Evolutionary conservation across 2,329 filamentous ascomycete genomes (phyloP).

Genomic region (Stylonectria norvegica): DNA sequence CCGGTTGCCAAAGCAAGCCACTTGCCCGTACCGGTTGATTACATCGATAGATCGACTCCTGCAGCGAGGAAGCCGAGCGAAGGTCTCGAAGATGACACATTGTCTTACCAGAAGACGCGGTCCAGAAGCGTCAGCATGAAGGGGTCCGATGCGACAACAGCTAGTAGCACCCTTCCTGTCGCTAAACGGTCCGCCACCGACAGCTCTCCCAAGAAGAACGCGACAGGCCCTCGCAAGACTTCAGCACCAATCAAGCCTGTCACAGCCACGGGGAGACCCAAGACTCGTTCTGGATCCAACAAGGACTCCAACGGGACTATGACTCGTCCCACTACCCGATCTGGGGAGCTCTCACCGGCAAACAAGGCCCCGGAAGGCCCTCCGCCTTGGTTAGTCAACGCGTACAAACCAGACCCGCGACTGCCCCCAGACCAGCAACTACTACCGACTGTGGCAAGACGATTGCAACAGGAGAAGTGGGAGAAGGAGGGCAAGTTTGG

Average conservation of each 20-base stretch:
- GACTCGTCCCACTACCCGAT: slow-evolving; percentile 61
- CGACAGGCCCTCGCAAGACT: slow-evolving; percentile 40
- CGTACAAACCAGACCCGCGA: slow-evolving; percentile 93
- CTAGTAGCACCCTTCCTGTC: slow-evolving; percentile 21
- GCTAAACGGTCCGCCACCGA: slow-evolving; percentile 47
- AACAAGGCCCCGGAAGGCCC: slow-evolving; percentile 82
- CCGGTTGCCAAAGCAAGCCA: slow-evolving; percentile 80
- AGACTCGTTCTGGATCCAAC: slow-evolving; percentile 57
- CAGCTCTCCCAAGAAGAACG: slow-evolving; percentile 52
- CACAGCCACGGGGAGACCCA: slow-evolving; percentile 49
- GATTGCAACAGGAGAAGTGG: slow-evolving; percentile 92
- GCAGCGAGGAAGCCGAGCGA: slow-evolving; percentile 58
- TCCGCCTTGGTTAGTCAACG: slow-evolving; percentile 89
- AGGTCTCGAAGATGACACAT: slow-evolving; percentile 54
- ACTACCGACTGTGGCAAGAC: slow-evolving; percentile 86
- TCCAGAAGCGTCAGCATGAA: slow-evolving; percentile 64
- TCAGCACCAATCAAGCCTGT: slow-evolving; percentile 42
- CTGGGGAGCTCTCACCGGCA: slow-evolving; percentile 50
- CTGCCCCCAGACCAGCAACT: slow-evolving; percentile 94
- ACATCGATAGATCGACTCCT: slow-evolving; percentile 70
- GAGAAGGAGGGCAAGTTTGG: slow-evolving; percentile 86
- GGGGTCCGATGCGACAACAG: slow-evolving; percentile 23
- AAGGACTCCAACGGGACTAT: slow-evolving; percentile 44
- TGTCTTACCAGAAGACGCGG: slow-evolving; percentile 59
- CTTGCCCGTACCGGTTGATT: slow-evolving; percentile 67